Evolutionary conservation across 2,329 filamentous ascomycete genomes (phyloP).

Genomic region (Aspergillus costaricaensis): DNA sequence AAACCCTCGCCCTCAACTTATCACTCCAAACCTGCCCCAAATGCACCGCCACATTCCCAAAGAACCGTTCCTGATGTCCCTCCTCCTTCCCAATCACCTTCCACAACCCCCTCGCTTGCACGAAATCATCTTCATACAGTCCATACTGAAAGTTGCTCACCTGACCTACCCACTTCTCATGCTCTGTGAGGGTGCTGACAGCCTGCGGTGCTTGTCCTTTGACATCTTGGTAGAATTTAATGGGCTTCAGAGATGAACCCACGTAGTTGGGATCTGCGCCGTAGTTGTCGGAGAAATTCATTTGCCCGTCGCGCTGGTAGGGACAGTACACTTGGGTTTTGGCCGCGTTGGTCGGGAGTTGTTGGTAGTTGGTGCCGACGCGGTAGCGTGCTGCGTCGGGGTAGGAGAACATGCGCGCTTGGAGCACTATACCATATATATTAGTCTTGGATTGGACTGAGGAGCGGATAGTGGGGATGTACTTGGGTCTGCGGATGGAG

Average conservation of each 20-base stretch:
- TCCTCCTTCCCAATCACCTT: neutral
- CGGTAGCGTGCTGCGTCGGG: slow-evolving; percentile 53
- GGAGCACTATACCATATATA: slow-evolving; percentile 48
- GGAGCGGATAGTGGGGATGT: neutral
- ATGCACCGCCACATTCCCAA: neutral
- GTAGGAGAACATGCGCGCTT: slow-evolving; percentile 63
- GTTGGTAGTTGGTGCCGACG: slow-evolving; percentile 45
- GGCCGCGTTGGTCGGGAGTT: slow-evolving; percentile 30
- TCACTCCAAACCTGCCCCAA: neutral
- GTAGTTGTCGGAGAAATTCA: neutral
- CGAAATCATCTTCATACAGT: neutral
- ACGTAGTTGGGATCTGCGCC: neutral
- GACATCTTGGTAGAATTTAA: neutral
- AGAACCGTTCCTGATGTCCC: neutral
- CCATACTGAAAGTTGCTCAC: neutral
- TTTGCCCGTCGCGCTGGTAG: neutral
- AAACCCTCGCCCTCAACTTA: neutral
- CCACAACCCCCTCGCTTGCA: neutral
- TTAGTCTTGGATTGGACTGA: no score
- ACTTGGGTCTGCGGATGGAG: slow-evolving; percentile 62
- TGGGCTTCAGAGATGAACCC: neutral
- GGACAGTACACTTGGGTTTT: neutral
- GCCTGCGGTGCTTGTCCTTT: neutral
- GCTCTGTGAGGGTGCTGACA: neutral
- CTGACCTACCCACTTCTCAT: neutral